Conservation (phyloP, 225 moss, liverwort and hornwort genomes). For the Physcomitrium patens region DNA sequence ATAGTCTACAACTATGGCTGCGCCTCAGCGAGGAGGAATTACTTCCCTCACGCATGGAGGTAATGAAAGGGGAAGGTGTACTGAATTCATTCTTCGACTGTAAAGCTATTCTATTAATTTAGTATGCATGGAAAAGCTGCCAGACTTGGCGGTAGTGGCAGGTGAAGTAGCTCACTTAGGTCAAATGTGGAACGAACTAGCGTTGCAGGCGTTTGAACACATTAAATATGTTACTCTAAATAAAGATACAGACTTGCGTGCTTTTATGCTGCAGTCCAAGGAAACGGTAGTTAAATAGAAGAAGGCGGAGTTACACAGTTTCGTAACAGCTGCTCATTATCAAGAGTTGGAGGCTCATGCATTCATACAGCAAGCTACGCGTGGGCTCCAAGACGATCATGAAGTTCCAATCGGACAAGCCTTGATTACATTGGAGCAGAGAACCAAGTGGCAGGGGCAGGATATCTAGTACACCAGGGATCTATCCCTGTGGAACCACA, state of each 20-base stretch:
- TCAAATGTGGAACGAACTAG: conserved; percentile 84
- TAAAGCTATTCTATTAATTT: conserved; percentile 86
- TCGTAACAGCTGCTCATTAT: conserved; percentile 78
- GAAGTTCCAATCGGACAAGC: conserved; percentile 66
- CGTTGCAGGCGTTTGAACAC: conserved; percentile 82
- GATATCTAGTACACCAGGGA: conserved; percentile 85
- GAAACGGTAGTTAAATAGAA: conserved; percentile 93
- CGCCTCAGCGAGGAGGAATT: conserved; percentile 94
- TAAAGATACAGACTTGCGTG: conserved; percentile 74
- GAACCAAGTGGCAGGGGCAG: conserved; percentile 79
- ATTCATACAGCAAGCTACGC: conserved; percentile 75
- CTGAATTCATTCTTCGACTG: conserved; percentile 89
- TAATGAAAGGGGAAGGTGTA: conserved; percentile 94
- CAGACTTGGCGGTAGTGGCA: conserved; percentile 91
- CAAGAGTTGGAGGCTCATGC: conserved; percentile 87
- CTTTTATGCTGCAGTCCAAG: conserved; percentile 57
- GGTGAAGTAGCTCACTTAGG: conserved; percentile 89
- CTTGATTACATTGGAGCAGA: conserved; percentile 73
- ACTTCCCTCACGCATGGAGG: conserved; percentile 83
- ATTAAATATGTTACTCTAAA: conserved; percentile 81
- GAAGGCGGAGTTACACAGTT: conserved; percentile 86
- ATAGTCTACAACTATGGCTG: conserved; percentile 94
- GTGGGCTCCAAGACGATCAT: conserved; percentile 77
- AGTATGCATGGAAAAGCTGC: conserved; percentile 97
- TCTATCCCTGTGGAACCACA: conserved; percentile 87